Conservation (phyloP, 768 basidiomycete genomes). For the Lenzites betulinus region DNA sequence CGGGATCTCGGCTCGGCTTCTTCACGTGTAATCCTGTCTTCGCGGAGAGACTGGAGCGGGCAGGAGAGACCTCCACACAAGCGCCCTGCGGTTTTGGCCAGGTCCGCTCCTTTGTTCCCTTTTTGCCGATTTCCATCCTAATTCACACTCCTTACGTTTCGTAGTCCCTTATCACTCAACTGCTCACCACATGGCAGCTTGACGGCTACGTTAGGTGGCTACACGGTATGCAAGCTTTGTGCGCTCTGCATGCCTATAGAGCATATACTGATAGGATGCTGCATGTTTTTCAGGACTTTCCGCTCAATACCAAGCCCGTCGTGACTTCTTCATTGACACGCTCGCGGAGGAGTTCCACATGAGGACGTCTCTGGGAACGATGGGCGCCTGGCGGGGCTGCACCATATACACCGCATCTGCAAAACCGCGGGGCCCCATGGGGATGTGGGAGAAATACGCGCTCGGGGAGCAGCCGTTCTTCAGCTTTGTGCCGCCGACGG, state of each 20-base stretch:
- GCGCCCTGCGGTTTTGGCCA: constrained; percentile 74
- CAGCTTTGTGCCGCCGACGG: constrained; percentile 71
- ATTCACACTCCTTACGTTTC: neutral
- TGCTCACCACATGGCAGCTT: constrained; percentile 66
- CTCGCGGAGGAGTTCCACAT: constrained; percentile 66
- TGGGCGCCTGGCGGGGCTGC: constrained; percentile 38
- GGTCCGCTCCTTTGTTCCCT: constrained; percentile 34
- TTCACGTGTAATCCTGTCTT: constrained; percentile 77
- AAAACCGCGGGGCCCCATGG: constrained; percentile 31
- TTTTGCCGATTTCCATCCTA: neutral
- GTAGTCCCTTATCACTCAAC: constrained; percentile 56
- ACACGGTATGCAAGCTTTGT: constrained; percentile 44
- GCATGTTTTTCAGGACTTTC: constrained; percentile 43
- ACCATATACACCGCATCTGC: constrained; percentile 48
- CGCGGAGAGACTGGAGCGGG: constrained; percentile 72
- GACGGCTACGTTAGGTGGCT: constrained; percentile 81
- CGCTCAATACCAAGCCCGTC: constrained; percentile 55
- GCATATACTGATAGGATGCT: neutral
- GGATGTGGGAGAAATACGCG: constrained; percentile 44
- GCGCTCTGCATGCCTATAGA: too few relatives aligned
- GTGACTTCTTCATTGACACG: constrained; percentile 66
- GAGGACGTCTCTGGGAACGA: constrained; percentile 31
- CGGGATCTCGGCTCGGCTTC: constrained; percentile 78
- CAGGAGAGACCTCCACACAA: constrained; percentile 68
- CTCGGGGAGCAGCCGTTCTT: constrained; percentile 43